phyloP scores from a whole-genome alignment of 441 rosid genomes.

The Eruca vesicaria region DNA sequence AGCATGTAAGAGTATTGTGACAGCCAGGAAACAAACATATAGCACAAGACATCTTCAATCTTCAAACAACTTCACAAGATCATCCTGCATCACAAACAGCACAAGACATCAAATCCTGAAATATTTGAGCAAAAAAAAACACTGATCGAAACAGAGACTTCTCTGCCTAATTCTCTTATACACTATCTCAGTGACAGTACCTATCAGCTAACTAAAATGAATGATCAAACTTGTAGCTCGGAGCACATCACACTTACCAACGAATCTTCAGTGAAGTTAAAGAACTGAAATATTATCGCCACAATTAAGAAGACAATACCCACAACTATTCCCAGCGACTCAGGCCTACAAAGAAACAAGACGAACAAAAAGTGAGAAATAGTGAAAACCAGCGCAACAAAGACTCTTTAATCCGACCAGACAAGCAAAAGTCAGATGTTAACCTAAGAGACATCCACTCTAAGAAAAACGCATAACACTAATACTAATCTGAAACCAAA shows the following conservation, averaged over 20 bases:
- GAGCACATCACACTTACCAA: constrained; percentile 41
- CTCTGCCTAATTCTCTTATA: too few relatives aligned
- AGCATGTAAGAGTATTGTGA: too few relatives aligned
- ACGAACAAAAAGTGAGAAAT: neutral
- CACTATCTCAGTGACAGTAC: too few relatives aligned
- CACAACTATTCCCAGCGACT: constrained; percentile 87
- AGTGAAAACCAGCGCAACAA: neutral
- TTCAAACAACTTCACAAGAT: too few relatives aligned
- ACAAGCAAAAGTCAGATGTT: neutral
- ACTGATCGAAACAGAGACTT: too few relatives aligned
- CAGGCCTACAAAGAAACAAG: constrained; percentile 64
- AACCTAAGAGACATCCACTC: neutral
- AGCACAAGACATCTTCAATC: too few relatives aligned
- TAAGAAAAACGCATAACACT: too few relatives aligned
- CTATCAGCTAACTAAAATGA: neutral
- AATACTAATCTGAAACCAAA: too few relatives aligned
- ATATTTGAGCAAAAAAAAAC: too few relatives aligned
- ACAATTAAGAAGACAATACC: constrained; percentile 80
- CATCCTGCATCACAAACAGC: too few relatives aligned
- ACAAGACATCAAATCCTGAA: too few relatives aligned
- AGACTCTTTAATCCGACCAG: neutral
- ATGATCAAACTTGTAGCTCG: neutral
- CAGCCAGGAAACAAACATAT: too few relatives aligned
- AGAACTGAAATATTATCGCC: constrained; percentile 83
- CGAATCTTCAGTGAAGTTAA: constrained; percentile 88